These are phyloP conservation scores for Backusella luteola DNA, from an alignment of 192 early-diverging fungal species.

Conservation along the genomic window DNA sequence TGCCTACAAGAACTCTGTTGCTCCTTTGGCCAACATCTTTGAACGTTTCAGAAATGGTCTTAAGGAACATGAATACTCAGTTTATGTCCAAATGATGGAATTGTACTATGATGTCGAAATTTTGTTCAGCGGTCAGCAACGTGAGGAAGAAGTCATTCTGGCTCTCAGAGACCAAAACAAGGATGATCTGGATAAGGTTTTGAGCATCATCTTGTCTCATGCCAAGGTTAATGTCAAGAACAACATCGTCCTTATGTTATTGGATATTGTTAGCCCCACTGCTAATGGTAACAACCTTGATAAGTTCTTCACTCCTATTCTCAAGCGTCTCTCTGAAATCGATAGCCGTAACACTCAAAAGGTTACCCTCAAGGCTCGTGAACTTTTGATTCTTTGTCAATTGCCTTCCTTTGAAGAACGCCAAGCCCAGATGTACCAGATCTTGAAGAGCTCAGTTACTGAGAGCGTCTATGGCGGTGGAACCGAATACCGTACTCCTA, in stretches of 20 bases:
- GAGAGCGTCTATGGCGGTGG: slow-evolving; percentile 78
- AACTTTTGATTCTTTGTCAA: slow-evolving; percentile 91
- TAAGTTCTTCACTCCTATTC: slow-evolving; percentile 70
- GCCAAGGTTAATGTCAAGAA: slow-evolving; percentile 79
- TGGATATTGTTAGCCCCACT: slow-evolving; percentile 79
- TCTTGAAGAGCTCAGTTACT: slow-evolving; percentile 72
- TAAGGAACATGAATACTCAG: slow-evolving; percentile 68
- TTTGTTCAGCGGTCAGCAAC: slow-evolving; percentile 68
- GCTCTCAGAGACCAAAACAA: slow-evolving; percentile 85
- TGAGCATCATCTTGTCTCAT: slow-evolving; percentile 75
- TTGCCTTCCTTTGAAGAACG: slow-evolving; percentile 91
- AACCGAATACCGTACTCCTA: slow-evolving; percentile 66
- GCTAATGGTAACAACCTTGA: slow-evolving; percentile 62
- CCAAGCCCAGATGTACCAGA: slow-evolving; percentile 77
- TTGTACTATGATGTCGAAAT: slow-evolving; percentile 85
- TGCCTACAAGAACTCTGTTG: slow-evolving; percentile 58
- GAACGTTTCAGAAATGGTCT: slow-evolving; percentile 73
- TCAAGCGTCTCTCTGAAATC: slow-evolving; percentile 80
- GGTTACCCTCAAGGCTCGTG: slow-evolving; percentile 93
- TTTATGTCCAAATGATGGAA: slow-evolving; percentile 76
- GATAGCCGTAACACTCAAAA: slow-evolving; percentile 74
- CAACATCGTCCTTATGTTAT: slow-evolving; percentile 71
- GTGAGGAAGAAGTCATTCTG: slow-evolving; percentile 85
- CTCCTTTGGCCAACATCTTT: slow-evolving; percentile 67
- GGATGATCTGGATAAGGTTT: slow-evolving; percentile 69